These are phyloP conservation scores for Penicillium sp. DNA, from an alignment of 2,329 filamentous ascomycete genomes.

Conservation along the genomic window DNA sequence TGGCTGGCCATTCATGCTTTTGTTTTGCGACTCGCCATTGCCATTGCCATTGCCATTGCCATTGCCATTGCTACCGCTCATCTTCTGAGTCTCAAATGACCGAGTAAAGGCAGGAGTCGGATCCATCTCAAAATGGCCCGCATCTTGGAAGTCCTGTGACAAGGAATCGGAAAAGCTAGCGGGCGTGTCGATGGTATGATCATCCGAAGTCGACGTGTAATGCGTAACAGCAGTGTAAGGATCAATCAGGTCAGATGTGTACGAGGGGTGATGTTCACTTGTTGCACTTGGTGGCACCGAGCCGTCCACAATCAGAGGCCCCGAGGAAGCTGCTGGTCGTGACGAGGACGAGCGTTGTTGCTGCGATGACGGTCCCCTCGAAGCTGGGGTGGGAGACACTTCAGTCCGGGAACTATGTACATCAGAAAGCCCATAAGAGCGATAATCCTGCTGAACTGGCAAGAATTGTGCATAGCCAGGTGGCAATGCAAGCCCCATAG, in stretches of 20 bases:
- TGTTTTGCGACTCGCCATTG: slow-evolving; percentile 12
- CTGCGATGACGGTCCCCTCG: slow-evolving; percentile 20
- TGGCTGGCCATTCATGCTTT: slow-evolving; percentile 26
- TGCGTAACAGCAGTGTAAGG: slow-evolving; percentile 36
- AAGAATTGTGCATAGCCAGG: slow-evolving; percentile 37
- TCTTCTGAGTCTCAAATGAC: slow-evolving; percentile 24
- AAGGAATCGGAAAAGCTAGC: slow-evolving; percentile 37
- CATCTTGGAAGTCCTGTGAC: slow-evolving; percentile 39
- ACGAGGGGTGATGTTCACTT: slow-evolving; percentile 35
- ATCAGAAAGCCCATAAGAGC: slow-evolving; percentile 26
- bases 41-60: background rate
- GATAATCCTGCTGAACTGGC: slow-evolving; percentile 34
- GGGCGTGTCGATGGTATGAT: slow-evolving; percentile 35
- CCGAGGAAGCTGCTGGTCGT: slow-evolving; percentile 30
- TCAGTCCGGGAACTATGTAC: slow-evolving; percentile 22
- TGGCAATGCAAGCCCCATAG: slow-evolving; percentile 39
- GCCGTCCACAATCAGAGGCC: slow-evolving; percentile 47
- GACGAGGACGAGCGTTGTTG: slow-evolving; percentile 21
- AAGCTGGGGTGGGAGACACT: slow-evolving; percentile 18
- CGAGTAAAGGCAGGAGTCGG: slow-evolving; percentile 26
- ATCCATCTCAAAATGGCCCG: slow-evolving; percentile 35
- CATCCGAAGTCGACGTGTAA: slow-evolving; percentile 42
- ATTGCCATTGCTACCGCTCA: slow-evolving; percentile 3
- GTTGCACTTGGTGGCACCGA: slow-evolving; percentile 33
- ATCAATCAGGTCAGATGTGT: slow-evolving; percentile 34